phyloP scores from a whole-genome alignment of 1,284 basidiomycete species.

The Apiotrichum veenhuisii region DNA sequence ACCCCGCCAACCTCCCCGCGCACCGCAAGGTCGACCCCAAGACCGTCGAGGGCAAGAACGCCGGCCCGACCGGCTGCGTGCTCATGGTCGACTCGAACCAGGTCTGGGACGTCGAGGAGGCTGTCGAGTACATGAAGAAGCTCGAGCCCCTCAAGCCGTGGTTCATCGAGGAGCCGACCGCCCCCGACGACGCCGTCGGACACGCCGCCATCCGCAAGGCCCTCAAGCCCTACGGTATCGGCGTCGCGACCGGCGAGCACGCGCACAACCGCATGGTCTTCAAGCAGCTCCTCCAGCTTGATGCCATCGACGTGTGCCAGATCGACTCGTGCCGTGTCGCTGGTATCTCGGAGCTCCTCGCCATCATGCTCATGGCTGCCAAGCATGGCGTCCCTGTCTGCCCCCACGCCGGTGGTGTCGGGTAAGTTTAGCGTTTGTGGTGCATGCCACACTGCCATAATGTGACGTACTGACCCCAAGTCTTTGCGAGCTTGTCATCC shows the following conservation, averaged over 20 bases:
- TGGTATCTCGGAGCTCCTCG: conserved; percentile 88
- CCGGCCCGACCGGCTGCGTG: conserved; percentile 86
- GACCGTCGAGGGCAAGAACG: conserved; percentile 77
- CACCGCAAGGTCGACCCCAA: conserved; percentile 60
- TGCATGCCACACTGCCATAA: too few species aligned
- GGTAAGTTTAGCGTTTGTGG: conserved; percentile 36
- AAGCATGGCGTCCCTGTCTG: conserved; percentile 83
- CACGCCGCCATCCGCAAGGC: conserved; percentile 55
- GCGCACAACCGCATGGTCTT: conserved; percentile 96
- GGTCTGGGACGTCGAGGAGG: conserved; percentile 91
- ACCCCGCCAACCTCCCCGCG: conserved; percentile 56
- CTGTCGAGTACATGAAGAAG: conserved; percentile 83
- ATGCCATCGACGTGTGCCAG: conserved; percentile 92
- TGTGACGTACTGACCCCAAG: conserved; percentile 5
- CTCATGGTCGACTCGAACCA: conserved; percentile 96
- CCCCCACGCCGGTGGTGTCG: conserved; percentile 89
- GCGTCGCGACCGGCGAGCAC: conserved; percentile 94
- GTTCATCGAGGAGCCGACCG: conserved; percentile 96
- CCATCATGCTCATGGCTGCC: conserved; percentile 88
- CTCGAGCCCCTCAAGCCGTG: conserved; percentile 84
- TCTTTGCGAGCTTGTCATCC: conserved; percentile 21
- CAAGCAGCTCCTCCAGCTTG: conserved; percentile 89
- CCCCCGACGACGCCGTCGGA: conserved; percentile 73
- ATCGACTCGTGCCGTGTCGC: conserved; percentile 91
- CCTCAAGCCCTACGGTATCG: conserved; percentile 76